These are phyloP conservation scores for Oenanthe javanica DNA, from an alignment of 140 eudicot species.

Conservation along the genomic window DNA sequence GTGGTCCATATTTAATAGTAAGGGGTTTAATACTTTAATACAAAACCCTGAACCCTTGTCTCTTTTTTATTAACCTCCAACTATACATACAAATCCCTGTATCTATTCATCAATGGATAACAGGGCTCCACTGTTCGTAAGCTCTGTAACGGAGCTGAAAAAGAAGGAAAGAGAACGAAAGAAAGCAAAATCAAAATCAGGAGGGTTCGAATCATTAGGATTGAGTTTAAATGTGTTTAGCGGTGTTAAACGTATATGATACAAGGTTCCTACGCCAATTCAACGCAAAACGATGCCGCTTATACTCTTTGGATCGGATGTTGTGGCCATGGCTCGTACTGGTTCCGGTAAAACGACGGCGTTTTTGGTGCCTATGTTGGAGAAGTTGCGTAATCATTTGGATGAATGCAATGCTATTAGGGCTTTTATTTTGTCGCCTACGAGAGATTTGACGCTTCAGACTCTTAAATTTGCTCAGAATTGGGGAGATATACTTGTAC, in stretches of 20 bases:
- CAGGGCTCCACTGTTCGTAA: constrained; percentile 27
- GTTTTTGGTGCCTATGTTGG: constrained; percentile 77
- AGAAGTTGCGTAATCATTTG: constrained; percentile 40
- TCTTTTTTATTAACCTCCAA: neutral
- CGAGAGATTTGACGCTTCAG: constrained; percentile 81
- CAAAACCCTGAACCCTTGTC: neutral
- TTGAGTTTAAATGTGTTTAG: constrained; percentile 45
- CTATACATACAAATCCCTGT: neutral
- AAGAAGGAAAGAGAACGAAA: constrained; percentile 47
- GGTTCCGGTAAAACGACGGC: constrained; percentile 98
- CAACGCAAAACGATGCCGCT: constrained; percentile 96
- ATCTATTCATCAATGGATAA: constrained; percentile 24
- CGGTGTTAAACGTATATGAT: constrained; percentile 70
- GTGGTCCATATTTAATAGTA: too few relatives aligned
- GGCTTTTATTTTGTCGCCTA: constrained; percentile 71
- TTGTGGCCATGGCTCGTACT: constrained; percentile 89
- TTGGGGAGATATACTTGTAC: constrained; percentile 46
- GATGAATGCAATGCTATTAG: constrained; percentile 55
- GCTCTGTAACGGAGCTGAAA: constrained; percentile 65
- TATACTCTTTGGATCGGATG: constrained; percentile 69
- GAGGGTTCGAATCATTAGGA: constrained; percentile 80
- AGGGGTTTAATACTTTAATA: too few relatives aligned
- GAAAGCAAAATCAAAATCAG: constrained; percentile 55
- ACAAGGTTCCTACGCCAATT: constrained; percentile 80
- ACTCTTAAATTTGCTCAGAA: constrained; percentile 70